Evolutionary conservation across 495 filamentous ascomycete species (phyloP).

Genomic region (Neurospora sp.): DNA sequence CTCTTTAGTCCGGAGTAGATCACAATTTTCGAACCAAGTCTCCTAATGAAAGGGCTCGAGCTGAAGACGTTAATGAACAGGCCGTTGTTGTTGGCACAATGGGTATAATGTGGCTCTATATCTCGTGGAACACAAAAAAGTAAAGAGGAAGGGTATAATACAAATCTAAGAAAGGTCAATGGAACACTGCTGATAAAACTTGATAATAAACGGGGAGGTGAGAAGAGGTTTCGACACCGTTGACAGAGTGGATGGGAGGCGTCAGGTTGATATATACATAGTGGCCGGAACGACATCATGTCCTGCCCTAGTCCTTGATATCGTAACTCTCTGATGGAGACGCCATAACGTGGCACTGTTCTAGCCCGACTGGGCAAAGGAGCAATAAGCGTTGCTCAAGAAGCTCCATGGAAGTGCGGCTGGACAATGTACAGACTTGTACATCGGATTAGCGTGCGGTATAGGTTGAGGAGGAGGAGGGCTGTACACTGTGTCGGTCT

Average conservation of each 20-base stretch:
- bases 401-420: neutral
- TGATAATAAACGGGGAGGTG: neutral
- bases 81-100: neutral
- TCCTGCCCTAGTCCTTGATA: neutral
- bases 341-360: neutral
- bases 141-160: neutral
- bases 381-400: neutral
- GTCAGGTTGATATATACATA: conserved; percentile 5
- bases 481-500: neutral
- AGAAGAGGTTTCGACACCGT: neutral
- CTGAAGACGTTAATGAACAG: neutral
- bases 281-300: neutral
- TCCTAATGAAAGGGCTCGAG: neutral
- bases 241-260: neutral
- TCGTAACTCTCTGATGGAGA: neutral
- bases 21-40: neutral
- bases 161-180: neutral
- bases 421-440: neutral
- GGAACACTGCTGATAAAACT: neutral
- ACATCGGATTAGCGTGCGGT: neutral
- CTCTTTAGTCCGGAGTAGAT: neutral
- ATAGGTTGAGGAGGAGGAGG: neutral
- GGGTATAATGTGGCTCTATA: neutral
- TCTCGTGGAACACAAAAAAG: neutral
- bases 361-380: neutral